Conservation (phyloP, 2,329 filamentous ascomycete species). For the Gnomoniopsis sp. region DNA sequence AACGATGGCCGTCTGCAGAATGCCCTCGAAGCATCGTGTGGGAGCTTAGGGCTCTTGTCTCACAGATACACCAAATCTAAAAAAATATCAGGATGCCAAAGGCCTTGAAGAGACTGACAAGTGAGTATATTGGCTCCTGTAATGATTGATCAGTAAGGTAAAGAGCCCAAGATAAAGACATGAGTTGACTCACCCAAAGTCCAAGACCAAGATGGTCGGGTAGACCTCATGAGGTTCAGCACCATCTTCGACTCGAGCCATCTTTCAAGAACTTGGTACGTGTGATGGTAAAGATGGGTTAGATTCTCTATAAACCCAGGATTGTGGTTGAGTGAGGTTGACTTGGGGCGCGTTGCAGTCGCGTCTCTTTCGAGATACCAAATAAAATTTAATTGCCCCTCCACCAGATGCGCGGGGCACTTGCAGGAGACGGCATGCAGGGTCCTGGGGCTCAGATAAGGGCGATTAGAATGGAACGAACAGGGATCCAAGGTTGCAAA, state of each 20-base stretch:
- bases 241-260: slow-evolving; percentile 15
- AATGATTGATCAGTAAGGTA: neutral
- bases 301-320: neutral
- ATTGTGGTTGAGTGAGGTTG: neutral
- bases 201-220: slow-evolving; percentile 67
- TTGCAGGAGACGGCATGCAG: neutral
- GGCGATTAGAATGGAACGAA: slow-evolving; percentile 18
- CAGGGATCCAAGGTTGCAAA: neutral
- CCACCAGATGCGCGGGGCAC: slow-evolving; percentile 2
- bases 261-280: neutral
- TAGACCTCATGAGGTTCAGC: slow-evolving; percentile 24
- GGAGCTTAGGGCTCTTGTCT: neutral
- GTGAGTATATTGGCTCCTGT: slow-evolving; percentile 18
- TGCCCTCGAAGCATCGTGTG: neutral
- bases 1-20: neutral
- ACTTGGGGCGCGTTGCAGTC: slow-evolving; percentile 2
- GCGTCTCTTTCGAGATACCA: neutral
- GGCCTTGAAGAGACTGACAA: slow-evolving; percentile 11
- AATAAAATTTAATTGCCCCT: slow-evolving; percentile 11
- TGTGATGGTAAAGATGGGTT: neutral
- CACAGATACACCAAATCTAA: neutral
- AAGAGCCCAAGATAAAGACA: slow-evolving; percentile 51
- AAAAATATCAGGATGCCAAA: neutral
- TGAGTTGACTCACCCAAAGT: slow-evolving; percentile 68
- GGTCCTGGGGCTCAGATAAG: slow-evolving; percentile 10